Conservation (phyloP, 1,139 yeast genomes). For the Sugiyamaella pinicola region DNA sequence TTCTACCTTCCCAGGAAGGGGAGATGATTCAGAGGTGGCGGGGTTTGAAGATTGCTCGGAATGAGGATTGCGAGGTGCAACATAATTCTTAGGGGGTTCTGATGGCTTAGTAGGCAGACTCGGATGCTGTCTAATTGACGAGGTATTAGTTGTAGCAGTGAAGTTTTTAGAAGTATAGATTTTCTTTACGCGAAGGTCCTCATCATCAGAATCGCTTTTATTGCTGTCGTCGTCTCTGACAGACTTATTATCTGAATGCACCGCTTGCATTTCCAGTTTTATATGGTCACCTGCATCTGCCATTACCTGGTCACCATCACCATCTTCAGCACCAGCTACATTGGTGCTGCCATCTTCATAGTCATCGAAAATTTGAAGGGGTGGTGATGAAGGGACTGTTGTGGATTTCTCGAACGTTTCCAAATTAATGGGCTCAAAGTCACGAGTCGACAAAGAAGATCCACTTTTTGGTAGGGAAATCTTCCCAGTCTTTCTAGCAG, state of each 20-base stretch:
- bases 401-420: background rate
- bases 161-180: slow-evolving; percentile 13
- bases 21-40: slow-evolving; percentile 2
- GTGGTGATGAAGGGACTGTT: slow-evolving; percentile 21
- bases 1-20: slow-evolving; percentile 8
- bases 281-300: background rate
- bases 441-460: slow-evolving; percentile 5
- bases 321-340: slow-evolving; percentile 17
- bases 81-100: slow-evolving; percentile 2
- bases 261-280: background rate
- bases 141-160: slow-evolving; percentile 15
- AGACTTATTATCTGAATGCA: background rate
- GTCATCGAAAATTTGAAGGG: slow-evolving; percentile 13
- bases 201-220: slow-evolving; percentile 11
- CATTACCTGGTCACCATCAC: slow-evolving; percentile 10
- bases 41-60: background rate
- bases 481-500: background rate
- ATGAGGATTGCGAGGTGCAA: background rate
- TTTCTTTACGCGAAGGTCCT: slow-evolving; percentile 18
- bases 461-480: background rate
- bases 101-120: slow-evolving; percentile 9
- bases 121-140: slow-evolving; percentile 20
- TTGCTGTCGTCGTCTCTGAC: background rate
- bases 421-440: slow-evolving; percentile 5
- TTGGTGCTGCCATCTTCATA: slow-evolving; percentile 8